Evolutionary conservation across 2,329 filamentous ascomycete species (phyloP).

Genomic region (Neoarthrinium moseri): DNA sequence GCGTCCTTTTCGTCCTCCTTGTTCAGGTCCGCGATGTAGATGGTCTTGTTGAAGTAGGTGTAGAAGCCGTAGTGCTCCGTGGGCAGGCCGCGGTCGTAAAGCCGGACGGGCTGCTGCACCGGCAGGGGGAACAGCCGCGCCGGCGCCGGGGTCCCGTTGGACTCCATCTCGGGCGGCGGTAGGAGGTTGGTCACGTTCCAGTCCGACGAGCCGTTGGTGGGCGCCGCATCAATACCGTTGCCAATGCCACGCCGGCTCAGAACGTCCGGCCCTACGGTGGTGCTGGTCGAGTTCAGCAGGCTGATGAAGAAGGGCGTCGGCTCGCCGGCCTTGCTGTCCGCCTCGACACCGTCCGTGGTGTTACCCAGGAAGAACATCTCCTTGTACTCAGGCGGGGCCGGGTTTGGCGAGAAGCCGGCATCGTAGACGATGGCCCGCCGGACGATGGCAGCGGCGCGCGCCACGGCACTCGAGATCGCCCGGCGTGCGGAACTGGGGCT

Average conservation of each 20-base stretch:
- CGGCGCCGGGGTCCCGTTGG: conserved; percentile 70
- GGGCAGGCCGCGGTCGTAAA: conserved; percentile 78
- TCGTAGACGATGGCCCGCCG: conserved; percentile 20
- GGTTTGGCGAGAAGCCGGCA: conserved; percentile 46
- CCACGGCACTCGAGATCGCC: conserved; percentile 9
- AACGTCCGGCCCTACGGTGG: conserved; percentile 25
- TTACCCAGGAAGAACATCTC: conserved; percentile 84
- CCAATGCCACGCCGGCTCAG: conserved; percentile 26
- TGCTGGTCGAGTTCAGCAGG: conserved; percentile 27
- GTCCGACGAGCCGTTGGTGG: conserved; percentile 23
- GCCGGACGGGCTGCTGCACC: conserved; percentile 73
- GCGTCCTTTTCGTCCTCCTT: conserved; percentile 35
- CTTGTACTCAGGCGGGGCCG: conserved; percentile 56
- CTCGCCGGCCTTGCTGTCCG: conserved; percentile 73
- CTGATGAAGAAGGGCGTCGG: conserved; percentile 87
- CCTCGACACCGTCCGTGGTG: conserved; percentile 73
- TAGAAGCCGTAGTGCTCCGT: conserved; percentile 95
- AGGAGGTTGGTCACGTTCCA: conserved; percentile 54
- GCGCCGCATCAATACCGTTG: conserved; percentile 19
- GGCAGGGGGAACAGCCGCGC: conserved; percentile 72
- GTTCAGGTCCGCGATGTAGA: conserved; percentile 60
- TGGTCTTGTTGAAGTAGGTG: conserved; percentile 83
- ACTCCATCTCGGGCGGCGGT: conserved; percentile 59
- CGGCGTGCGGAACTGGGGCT: neutral
- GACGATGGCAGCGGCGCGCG: conserved; percentile 14